Evolutionary conservation across 225 moss, liverwort and hornwort genomes (phyloP).

Genomic region (Pseudisothecium myosuroides): DNA sequence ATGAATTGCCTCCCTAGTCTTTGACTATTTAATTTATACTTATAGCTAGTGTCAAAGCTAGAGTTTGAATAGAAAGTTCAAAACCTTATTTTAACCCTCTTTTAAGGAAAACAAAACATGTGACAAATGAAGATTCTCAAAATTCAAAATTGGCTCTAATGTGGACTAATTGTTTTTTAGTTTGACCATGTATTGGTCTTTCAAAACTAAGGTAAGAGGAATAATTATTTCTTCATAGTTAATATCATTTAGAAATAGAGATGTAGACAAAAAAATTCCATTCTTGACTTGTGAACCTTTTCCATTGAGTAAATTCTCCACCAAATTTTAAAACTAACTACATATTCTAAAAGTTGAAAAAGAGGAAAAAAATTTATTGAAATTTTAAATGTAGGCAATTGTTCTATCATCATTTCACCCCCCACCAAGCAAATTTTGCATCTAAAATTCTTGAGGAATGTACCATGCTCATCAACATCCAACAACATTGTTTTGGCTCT

Average conservation of each 20-base stretch:
- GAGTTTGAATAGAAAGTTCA: neutral
- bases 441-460: neutral
- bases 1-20: accelerated
- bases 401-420: neutral
- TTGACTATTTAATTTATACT: neutral
- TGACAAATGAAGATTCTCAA: neutral
- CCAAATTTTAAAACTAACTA: neutral
- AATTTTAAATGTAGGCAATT: neutral
- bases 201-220: neutral
- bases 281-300: neutral
- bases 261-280: neutral
- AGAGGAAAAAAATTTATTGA: neutral
- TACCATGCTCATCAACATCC: neutral
- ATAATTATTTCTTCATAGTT: no score
- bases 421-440: neutral
- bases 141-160: accelerated
- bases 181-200: neutral
- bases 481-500: neutral
- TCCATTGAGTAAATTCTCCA: neutral
- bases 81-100: neutral
- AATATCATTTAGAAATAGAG: neutral
- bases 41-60: neutral
- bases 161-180: neutral
- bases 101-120: no score
- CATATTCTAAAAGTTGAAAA: neutral